A percentile compares a stretch with the other conserved stretches of the same genome.
phyloP scores from a whole-genome alignment of 768 basidiomycete genomes.

The Collybiopsis luxurians region DNA sequence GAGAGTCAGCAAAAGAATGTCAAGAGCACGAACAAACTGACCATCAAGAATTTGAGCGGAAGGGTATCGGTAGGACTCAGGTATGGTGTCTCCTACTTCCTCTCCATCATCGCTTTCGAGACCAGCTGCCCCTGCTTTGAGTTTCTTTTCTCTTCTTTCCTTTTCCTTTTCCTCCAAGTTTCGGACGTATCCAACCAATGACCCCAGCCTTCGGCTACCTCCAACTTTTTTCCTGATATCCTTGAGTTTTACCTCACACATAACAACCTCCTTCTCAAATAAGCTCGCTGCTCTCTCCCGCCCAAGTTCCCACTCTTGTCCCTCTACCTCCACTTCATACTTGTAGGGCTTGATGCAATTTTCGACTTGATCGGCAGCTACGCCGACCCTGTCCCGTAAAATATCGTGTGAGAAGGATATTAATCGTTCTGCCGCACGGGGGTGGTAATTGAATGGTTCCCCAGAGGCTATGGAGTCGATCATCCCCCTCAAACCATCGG shows the following conservation, averaged over 20 bases:
- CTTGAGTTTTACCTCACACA: constrained; percentile 85
- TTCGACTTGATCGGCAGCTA: constrained; percentile 98
- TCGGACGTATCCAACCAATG: constrained; percentile 78
- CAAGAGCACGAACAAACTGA: constrained; percentile 41
- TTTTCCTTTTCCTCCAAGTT: constrained; percentile 75
- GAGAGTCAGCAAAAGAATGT: constrained; percentile 11
- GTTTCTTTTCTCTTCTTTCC: constrained; percentile 52
- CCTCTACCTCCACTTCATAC: constrained; percentile 95
- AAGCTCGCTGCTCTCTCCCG: constrained; percentile 70
- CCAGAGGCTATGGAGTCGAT: constrained; percentile 87
- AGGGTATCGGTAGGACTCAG: constrained; percentile 86
- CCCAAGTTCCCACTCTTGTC: constrained; percentile 88
- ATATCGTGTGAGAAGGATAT: constrained; percentile 92
- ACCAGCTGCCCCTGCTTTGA: constrained; percentile 37
- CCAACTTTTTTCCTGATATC: constrained; percentile 90
- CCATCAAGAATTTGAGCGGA: constrained; percentile 88
- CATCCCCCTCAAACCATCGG: constrained; percentile 85
- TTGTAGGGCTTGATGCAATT: constrained; percentile 99
- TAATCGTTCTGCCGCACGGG: constrained; percentile 83
- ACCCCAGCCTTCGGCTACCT: constrained; percentile 74
- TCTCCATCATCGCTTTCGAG: constrained; percentile 28
- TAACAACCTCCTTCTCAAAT: constrained; percentile 77
- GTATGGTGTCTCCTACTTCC: constrained; percentile 30
- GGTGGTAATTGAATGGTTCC: constrained; percentile 93
- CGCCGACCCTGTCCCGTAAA: constrained; percentile 85